Base-by-base conservation (phyloP, 2,329 filamentous ascomycete species). In the Monosporascus ibericus region DNA sequence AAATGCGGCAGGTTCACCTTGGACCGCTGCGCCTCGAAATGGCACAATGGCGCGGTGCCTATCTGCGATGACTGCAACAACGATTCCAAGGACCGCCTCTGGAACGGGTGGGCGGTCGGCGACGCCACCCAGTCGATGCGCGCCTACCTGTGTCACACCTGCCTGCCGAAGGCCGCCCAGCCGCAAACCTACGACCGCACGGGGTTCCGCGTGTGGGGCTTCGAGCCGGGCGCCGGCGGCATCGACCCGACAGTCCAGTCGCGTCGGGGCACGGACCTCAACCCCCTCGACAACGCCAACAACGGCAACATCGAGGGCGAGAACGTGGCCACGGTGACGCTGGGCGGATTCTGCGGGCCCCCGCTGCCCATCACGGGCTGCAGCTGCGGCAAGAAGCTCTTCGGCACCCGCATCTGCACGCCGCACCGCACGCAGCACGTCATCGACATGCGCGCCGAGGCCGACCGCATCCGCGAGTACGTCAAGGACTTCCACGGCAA, bases 321-420 rank as follows among this genome's bases (percentile, higher is more conserved):
- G 4, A 34, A 34, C 30, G 30, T 14, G 30, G 11, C 30, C 30
- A 34, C 30, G 15, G 11, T 17, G 11, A 37, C 36, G 15, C 6
- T 20, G 11, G 56, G 59, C 17, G 54, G 52, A 5, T 51, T 49
- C 34, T 18, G 24, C 25, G 55, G 48, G 8, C 15, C 17, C 1
- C 51, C 54, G 2, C 50, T 56, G 9, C 58, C 62, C 3, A 39
- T 66, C 2, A 73, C 71, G 9, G 72, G 72, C 1, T 75, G 72
- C 56, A 34, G 56, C 5, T 75, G 72, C 57, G 67, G 56, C 4
- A 47, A 54, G 30, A 74, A 73, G 53, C 49, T 75, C 2, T 48
- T 72, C 17, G 56, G 50, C 14, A 58, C 60, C 4, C 57, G 57
- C 3, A 58, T 75, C 5, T 75, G 73, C 61, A 57, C 44, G 30